phyloP scores from a whole-genome alignment of 2,329 filamentous ascomycete genomes.

The Penicillium sp. region DNA sequence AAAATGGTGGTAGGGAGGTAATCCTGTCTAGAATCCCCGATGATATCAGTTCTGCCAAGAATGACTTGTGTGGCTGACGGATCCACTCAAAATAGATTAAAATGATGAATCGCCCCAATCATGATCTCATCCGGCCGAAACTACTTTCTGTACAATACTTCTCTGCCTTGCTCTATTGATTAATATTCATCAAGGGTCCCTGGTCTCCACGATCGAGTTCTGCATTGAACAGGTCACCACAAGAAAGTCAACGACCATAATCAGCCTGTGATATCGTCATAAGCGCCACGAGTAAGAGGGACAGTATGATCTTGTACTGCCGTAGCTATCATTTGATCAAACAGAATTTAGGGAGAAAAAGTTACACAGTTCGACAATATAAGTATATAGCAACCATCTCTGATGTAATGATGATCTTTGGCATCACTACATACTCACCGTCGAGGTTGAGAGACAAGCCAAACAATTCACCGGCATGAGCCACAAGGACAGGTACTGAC shows the following conservation, averaged over 20 bases:
- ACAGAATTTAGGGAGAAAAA: neutral
- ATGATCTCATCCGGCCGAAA: constrained; percentile 23
- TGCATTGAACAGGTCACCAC: neutral
- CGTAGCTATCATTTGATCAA: neutral
- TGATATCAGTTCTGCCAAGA: constrained; percentile 16
- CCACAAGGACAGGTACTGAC: constrained; percentile 10
- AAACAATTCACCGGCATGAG: constrained; percentile 6
- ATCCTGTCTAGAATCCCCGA: constrained; percentile 5
- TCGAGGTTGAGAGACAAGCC: constrained; percentile 6
- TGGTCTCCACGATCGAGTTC: constrained; percentile 1
- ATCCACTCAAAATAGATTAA: constrained; percentile 26
- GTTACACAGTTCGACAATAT: constrained; percentile 10
- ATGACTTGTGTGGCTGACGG: constrained; percentile 24
- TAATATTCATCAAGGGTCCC: constrained; percentile 4
- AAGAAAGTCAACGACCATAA: no score
- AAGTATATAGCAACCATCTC: constrained; percentile 1
- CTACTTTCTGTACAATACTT: constrained; percentile 5
- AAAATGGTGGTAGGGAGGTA: neutral
- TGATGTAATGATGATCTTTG: constrained; percentile 22
- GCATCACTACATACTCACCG: constrained; percentile 4
- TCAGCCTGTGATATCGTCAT: no score
- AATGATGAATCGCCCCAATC: constrained; percentile 19
- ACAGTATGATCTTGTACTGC: neutral
- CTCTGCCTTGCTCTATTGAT: constrained; percentile 1
- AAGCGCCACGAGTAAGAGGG: no score